Evolutionary conservation across 2,329 filamentous ascomycete genomes (phyloP).

Genomic region (Dactylella cylindrospora): DNA sequence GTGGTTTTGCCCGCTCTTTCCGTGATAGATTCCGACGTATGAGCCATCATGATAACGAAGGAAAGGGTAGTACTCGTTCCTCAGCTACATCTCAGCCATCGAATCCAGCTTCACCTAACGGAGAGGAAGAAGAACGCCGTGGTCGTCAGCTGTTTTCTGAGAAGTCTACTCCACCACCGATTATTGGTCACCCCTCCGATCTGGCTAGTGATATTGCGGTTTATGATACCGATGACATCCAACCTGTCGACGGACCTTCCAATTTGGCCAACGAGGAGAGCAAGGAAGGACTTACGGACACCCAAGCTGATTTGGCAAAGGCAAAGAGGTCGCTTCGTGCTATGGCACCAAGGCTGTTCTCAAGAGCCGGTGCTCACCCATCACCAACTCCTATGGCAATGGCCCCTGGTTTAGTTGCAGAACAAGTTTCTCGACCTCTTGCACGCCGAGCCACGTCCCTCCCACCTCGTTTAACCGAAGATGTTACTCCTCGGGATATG

Average conservation of each 20-base stretch:
- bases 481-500: slow-evolving; percentile 28
- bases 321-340: slow-evolving; percentile 26
- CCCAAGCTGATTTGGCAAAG: slow-evolving; percentile 20
- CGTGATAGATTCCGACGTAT: slow-evolving; percentile 37
- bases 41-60: slow-evolving; percentile 37
- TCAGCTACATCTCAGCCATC: slow-evolving; percentile 26
- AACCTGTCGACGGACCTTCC: slow-evolving; percentile 16
- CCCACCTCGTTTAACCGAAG: slow-evolving; percentile 65
- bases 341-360: slow-evolving; percentile 38
- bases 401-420: slow-evolving; percentile 63
- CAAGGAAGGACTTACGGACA: neutral
- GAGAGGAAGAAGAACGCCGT: slow-evolving; percentile 22
- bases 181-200: neutral
- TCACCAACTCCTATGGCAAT: slow-evolving; percentile 53
- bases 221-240: slow-evolving; percentile 29
- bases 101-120: slow-evolving; percentile 13
- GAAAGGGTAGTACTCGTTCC: slow-evolving; percentile 30
- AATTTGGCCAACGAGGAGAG: neutral
- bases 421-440: slow-evolving; percentile 48
- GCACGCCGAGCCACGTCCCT: slow-evolving; percentile 70
- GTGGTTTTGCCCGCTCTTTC: slow-evolving; percentile 40
- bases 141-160: slow-evolving; percentile 33
- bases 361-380: slow-evolving; percentile 35
- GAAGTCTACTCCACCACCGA: slow-evolving; percentile 4
- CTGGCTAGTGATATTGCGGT: slow-evolving; percentile 10